Conservation (phyloP, 2,329 filamentous ascomycete genomes). For the Fusarium tanahbumbuense region DNA sequence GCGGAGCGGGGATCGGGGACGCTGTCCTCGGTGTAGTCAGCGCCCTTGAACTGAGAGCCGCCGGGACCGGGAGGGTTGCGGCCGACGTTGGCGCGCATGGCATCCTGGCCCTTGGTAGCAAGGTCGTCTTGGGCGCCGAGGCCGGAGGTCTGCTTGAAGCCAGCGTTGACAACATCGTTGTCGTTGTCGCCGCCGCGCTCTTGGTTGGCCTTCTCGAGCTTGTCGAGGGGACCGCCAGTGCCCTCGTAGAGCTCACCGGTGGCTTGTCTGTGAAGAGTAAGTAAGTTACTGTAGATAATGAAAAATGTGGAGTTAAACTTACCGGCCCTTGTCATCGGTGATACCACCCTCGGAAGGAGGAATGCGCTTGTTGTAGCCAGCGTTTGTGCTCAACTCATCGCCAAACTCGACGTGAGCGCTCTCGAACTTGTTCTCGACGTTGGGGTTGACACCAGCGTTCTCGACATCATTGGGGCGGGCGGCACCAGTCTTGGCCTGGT, state of each 20-base stretch:
- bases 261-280: slow-evolving; percentile 53
- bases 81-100: slow-evolving; percentile 54
- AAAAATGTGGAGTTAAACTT: slow-evolving; percentile 26
- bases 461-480: slow-evolving; percentile 54
- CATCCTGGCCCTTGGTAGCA: slow-evolving; percentile 52
- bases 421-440: slow-evolving; percentile 58
- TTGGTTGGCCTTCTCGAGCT: slow-evolving; percentile 44
- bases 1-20: slow-evolving; percentile 58
- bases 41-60: slow-evolving; percentile 55
- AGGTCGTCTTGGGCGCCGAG: slow-evolving; percentile 46
- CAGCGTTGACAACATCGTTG: slow-evolving; percentile 50
- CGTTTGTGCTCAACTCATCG: slow-evolving; percentile 59
- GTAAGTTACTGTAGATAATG: slow-evolving; percentile 7
- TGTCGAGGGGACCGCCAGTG: slow-evolving; percentile 57
- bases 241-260: slow-evolving; percentile 59
- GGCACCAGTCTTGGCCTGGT: slow-evolving; percentile 60
- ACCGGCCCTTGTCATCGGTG: slow-evolving; percentile 59
- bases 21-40: slow-evolving; percentile 53
- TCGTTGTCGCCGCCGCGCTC: slow-evolving; percentile 54
- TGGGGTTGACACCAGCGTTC: slow-evolving; percentile 57
- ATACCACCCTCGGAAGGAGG: slow-evolving; percentile 59
- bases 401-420: slow-evolving; percentile 50
- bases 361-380: slow-evolving; percentile 59
- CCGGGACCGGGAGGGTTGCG: slow-evolving; percentile 50
- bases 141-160: slow-evolving; percentile 40